A percentile compares a stretch with the other conserved stretches of the same genome.
Conservation (phyloP, 257 asterid species). For the Capsicum rhomboideum region DNA sequence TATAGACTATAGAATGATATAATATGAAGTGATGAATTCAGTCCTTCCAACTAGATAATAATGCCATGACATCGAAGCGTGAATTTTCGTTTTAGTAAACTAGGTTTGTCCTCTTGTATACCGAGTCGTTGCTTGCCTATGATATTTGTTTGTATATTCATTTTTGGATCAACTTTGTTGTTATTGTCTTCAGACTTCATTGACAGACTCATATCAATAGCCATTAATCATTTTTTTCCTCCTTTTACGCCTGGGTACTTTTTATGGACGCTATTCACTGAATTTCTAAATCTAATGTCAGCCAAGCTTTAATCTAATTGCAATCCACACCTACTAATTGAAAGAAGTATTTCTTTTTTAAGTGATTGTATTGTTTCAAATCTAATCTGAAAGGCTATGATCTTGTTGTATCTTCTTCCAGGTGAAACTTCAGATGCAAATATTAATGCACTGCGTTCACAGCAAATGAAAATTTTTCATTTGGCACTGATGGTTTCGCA, state of each 20-base stretch:
- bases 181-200: not conserved
- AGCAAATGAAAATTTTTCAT: constrained; percentile 93
- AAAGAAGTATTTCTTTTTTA: not conserved
- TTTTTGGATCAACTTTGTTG: not conserved
- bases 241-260: not conserved
- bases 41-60: not conserved
- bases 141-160: not conserved
- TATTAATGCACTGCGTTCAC: constrained; percentile 54
- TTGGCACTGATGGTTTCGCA: constrained; percentile 86
- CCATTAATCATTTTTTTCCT: not conserved
- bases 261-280: not conserved
- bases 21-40: not conserved
- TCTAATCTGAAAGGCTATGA: not conserved
- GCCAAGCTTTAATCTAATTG: not conserved
- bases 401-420: constrained; percentile 15
- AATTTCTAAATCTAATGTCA: not conserved
- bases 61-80: not conserved
- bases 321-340: not conserved
- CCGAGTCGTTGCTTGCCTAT: not conserved
- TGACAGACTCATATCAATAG: not conserved
- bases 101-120: not conserved
- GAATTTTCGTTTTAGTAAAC: not conserved
- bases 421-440: constrained; percentile 72
- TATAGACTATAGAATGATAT: not conserved
- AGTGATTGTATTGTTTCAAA: not conserved